Base-by-base conservation (phyloP, 1,284 basidiomycete species). In the Ceratobasidium sp. region DNA sequence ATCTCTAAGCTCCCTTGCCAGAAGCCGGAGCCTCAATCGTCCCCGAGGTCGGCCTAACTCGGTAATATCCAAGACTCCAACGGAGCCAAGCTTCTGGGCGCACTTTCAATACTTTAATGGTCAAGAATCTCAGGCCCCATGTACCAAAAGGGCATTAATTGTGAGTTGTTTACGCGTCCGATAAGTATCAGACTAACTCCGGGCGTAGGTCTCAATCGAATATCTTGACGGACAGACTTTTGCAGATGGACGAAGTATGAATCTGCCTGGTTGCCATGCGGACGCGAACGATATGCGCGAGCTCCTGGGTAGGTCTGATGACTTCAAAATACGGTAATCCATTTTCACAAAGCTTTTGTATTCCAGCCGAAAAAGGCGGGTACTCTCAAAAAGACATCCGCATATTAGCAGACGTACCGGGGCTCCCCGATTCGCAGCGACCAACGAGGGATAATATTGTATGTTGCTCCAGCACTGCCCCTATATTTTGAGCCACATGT, bases 191-290 rank as follows among this genome's bases (percentile, higher is more conserved):
- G 44, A 53, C 71, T 18, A 28, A 49, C 63, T 46, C 20, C 5
- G 3, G 42, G 28, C 20, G 23, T 46, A 77, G 73, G 73, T 77
- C n/a, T 49, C 61, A 10, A 77, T 77, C 23, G 73, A 77, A 64
- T 77, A 77, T 58, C 63, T 46, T 3, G 73, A 68, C 10, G 73
- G 73, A 10, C 63, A 77, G 33, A 46, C 42, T 1, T 77, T 77
- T 18, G 51, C 9, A 1, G 73, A 77, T 68, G 73, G 63, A 1
- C 20, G 39, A n/a, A 2, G 3, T 3, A 77, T 77, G 73, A 15
- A 67, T 28, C 18, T 77, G 53, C 49, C 73, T 77, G 73, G 73
- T 66, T 77, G 73, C 64, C 73, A 77, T 68, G 73, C 73, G 46
- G 73, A 77, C 51, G 63, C 73, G 26, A 67, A 66, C 23, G 73